phyloP scores from a whole-genome alignment of 2,329 filamentous ascomycete genomes.

The Aspergillus quadricinctus region DNA sequence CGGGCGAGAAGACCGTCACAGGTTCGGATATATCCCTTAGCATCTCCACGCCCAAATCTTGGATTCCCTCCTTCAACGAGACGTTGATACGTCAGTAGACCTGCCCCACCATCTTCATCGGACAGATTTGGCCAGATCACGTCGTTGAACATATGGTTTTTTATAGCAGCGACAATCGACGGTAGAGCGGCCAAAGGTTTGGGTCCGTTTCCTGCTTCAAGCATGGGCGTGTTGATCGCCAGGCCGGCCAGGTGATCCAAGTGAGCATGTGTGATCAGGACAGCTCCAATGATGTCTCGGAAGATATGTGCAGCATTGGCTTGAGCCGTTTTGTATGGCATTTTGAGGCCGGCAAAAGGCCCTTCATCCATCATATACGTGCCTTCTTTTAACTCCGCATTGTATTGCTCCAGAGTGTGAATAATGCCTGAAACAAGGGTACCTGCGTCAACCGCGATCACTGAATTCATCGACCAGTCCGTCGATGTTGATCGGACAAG shows the following conservation, averaged over 20 bases:
- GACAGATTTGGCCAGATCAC: constrained; percentile 96
- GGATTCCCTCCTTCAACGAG: constrained; percentile 85
- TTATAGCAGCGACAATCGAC: constrained; percentile 86
- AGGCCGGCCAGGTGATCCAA: constrained; percentile 90
- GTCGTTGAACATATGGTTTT: constrained; percentile 94
- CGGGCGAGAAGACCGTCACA: constrained; percentile 87
- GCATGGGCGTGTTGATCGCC: constrained; percentile 85
- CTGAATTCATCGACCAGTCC: constrained; percentile 74
- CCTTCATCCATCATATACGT: constrained; percentile 47
- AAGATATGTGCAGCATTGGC: constrained; percentile 81
- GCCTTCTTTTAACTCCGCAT: constrained; percentile 21
- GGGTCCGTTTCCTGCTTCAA: constrained; percentile 69
- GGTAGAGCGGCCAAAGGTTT: constrained; percentile 85
- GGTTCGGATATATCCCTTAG: constrained; percentile 79
- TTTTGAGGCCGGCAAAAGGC: constrained; percentile 73
- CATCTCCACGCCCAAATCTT: constrained; percentile 73
- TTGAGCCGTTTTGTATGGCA: constrained; percentile 62
- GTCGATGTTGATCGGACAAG: constrained; percentile 77
- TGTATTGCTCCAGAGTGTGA: constrained; percentile 60
- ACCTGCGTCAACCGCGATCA: constrained; percentile 91
- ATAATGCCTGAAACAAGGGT: constrained; percentile 82
- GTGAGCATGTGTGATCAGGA: constrained; percentile 95
- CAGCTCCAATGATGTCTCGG: constrained; percentile 74
- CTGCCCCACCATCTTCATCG: constrained; percentile 91
- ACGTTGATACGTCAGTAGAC: constrained; percentile 83